Conservation (phyloP, 768 basidiomycete species). For the Rhizopogon vinicolor region DNA sequence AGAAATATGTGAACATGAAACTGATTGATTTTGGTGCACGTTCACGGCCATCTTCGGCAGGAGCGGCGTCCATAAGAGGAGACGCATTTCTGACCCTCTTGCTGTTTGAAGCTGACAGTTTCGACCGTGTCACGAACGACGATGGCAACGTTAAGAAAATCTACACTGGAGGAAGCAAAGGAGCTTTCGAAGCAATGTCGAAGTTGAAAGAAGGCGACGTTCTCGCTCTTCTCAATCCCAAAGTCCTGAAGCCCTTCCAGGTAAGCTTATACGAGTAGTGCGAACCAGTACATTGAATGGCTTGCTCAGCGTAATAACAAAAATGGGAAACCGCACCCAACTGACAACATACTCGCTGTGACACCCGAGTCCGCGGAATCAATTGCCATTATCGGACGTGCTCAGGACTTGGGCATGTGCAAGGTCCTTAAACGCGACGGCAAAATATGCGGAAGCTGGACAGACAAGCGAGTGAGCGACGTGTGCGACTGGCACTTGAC, state of each 20-base stretch:
- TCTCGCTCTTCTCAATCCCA: constrained; percentile 84
- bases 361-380: constrained; percentile 81
- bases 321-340: constrained; percentile 64
- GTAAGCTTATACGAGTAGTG: constrained; percentile 34
- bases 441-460: constrained; percentile 81
- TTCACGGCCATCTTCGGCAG: constrained; percentile 47
- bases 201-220: constrained; percentile 89
- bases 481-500: constrained; percentile 93
- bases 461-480: constrained; percentile 80
- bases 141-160: constrained; percentile 52
- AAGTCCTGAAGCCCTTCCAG: constrained; percentile 81
- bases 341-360: constrained; percentile 77
- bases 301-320: constrained; percentile 30
- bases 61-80: constrained; percentile 60
- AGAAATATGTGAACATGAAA: constrained; percentile 84
- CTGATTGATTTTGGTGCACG: constrained; percentile 77
- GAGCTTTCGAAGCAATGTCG: constrained; percentile 86
- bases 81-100: constrained; percentile 82
- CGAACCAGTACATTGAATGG: neutral
- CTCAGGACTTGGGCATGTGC: constrained; percentile 86
- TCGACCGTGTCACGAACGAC: constrained; percentile 50
- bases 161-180: constrained; percentile 86
- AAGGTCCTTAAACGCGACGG: constrained; percentile 74
- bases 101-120: constrained; percentile 83
- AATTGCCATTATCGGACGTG: constrained; percentile 81